phyloP scores from a whole-genome alignment of 352 stramenopile species.

The Phytophthora melonis region DNA sequence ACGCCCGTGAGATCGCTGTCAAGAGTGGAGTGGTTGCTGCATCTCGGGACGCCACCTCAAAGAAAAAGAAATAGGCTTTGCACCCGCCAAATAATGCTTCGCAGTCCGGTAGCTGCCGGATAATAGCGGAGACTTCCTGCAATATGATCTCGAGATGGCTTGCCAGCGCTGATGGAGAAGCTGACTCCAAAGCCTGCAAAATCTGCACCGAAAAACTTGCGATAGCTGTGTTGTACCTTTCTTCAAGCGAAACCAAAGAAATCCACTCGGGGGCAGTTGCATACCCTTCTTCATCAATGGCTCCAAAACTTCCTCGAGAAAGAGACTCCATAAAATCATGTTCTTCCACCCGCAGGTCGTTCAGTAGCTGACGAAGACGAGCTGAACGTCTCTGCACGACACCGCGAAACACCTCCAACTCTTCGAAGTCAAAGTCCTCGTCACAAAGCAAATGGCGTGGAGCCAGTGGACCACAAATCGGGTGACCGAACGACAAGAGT shows the following conservation, averaged over 20 bases:
- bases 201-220: conserved; percentile 34
- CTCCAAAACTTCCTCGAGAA: conserved; percentile 15
- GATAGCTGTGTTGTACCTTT: conserved; percentile 45
- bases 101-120: conserved; percentile 74
- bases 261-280: conserved; percentile 37
- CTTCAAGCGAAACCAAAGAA: conserved; percentile 39
- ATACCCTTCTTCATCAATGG: conserved; percentile 27
- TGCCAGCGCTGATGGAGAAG: conserved; percentile 15
- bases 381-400: conserved; percentile 15
- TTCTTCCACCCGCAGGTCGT: conserved; percentile 47
- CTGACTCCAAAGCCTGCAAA: conserved; percentile 23
- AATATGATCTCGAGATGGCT: conserved; percentile 30
- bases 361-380: conserved; percentile 41
- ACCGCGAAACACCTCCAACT: conserved; percentile 20
- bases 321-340: conserved; percentile 41
- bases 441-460: conserved; percentile 21
- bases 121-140: conserved; percentile 38
- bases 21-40: conserved; percentile 66
- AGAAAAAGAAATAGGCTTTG: conserved; percentile 74
- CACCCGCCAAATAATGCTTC: conserved; percentile 59
- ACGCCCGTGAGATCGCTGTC: conserved; percentile 59
- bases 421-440: conserved; percentile 22
- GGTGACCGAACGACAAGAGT: conserved; percentile 32
- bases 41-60: conserved; percentile 62
- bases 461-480: conserved; percentile 18